Evolutionary conservation across 306 rosid genomes (phyloP).

Genomic region (Inga oerstediana): DNA sequence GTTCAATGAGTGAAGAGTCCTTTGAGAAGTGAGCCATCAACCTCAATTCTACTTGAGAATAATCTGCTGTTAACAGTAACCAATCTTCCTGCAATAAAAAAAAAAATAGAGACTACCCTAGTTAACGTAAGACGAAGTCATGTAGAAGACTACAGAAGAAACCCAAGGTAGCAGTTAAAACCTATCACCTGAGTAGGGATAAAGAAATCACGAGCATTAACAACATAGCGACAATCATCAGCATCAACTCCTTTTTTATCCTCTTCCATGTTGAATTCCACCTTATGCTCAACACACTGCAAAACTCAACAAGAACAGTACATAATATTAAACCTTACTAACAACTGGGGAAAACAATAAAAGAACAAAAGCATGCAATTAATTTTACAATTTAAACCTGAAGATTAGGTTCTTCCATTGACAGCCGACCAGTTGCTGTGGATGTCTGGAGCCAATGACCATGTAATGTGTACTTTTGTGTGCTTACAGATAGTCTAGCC

Average conservation of each 20-base stretch:
- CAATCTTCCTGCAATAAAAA: constrained; percentile 71
- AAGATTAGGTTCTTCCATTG: constrained; percentile 98
- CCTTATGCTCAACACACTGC: constrained; percentile 92
- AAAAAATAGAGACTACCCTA: constrained; percentile 11
- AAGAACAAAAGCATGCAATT: constrained; percentile 14
- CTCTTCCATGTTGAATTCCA: constrained; percentile 68
- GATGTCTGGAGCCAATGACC: constrained; percentile 98
- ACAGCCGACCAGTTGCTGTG: constrained; percentile 97
- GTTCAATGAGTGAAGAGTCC: constrained; percentile 74
- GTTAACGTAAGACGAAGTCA: constrained; percentile 17
- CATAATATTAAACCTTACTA: constrained; percentile 13
- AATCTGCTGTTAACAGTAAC: constrained; percentile 92
- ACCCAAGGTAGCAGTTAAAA: constrained; percentile 20
- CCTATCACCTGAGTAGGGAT: constrained; percentile 80
- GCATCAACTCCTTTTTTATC: constrained; percentile 53
- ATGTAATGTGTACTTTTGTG: constrained; percentile 84
- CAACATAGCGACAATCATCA: constrained; percentile 44
- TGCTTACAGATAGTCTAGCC: constrained; percentile 68
- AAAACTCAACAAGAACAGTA: constrained; percentile 33
- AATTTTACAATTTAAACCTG: constrained; percentile 63
- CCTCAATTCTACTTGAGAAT: constrained; percentile 96
- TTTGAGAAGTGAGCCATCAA: constrained; percentile 96
- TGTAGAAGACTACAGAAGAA: constrained; percentile 25
- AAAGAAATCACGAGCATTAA: constrained; percentile 93
- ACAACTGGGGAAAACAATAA: constrained; percentile 6